These are phyloP conservation scores for Rhododendron ovatum DNA, from an alignment of 148 eudicot species.

Conservation along the genomic window DNA sequence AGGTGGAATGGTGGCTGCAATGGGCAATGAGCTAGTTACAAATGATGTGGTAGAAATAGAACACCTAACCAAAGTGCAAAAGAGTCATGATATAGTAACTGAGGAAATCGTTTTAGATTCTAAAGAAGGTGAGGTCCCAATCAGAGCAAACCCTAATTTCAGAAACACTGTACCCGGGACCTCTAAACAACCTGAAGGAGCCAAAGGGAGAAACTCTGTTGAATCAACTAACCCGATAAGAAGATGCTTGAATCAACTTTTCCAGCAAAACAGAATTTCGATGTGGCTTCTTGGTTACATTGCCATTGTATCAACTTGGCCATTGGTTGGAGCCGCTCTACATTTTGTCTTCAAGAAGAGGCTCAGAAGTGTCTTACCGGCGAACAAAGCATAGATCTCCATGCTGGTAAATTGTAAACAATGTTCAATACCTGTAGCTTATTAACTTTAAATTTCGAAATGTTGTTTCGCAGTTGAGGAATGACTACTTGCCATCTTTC, in stretches of 20 bases:
- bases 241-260: constrained; percentile 53
- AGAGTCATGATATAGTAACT: constrained; percentile 12
- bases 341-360: constrained; percentile 49
- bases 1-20: constrained; percentile 73
- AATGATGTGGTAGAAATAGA: constrained; percentile 19
- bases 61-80: constrained; percentile 18
- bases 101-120: constrained; percentile 14
- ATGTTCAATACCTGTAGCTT: not conserved
- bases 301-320: constrained; percentile 62
- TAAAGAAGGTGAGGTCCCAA: constrained; percentile 20
- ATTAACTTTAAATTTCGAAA: not conserved
- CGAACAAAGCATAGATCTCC: constrained; percentile 27
- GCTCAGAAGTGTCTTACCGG: constrained; percentile 25
- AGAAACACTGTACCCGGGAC: constrained; percentile 1
- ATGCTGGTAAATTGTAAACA: not conserved
- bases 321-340: constrained; percentile 52
- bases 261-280: constrained; percentile 50
- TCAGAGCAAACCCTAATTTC: constrained; percentile 13
- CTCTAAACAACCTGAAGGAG: constrained; percentile 19
- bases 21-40: constrained; percentile 32
- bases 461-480: not conserved
- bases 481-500: not conserved
- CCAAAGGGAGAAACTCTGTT: constrained; percentile 10
- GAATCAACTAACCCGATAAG: constrained; percentile 22
- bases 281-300: constrained; percentile 75